Conservation (phyloP, 2,329 filamentous ascomycete species). For the Westerdykella sp. region DNA sequence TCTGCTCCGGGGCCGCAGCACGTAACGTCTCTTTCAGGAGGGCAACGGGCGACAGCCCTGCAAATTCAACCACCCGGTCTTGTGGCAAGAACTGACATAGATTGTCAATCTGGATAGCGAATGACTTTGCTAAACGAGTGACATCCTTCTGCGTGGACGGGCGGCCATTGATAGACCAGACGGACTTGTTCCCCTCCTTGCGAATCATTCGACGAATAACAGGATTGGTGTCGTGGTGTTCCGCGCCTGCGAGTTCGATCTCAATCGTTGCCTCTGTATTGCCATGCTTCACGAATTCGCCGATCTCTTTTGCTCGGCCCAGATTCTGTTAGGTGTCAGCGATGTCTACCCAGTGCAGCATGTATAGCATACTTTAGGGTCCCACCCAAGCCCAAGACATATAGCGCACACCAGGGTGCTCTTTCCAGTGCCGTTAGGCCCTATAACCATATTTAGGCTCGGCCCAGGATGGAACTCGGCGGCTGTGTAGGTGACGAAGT, state of each 20-base stretch:
- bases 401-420: slow-evolving; percentile 96
- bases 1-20: slow-evolving; percentile 75
- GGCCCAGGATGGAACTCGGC: slow-evolving; percentile 89
- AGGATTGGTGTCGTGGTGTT: slow-evolving; percentile 56
- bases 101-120: slow-evolving; percentile 95
- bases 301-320: slow-evolving; percentile 75
- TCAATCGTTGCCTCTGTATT: slow-evolving; percentile 72
- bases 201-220: slow-evolving; percentile 71
- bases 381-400: slow-evolving; percentile 83
- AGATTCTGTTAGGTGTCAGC: slow-evolving; percentile 51
- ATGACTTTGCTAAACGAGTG: slow-evolving; percentile 58
- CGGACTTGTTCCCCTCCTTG: slow-evolving; percentile 71
- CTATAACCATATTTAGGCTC: slow-evolving; percentile 96
- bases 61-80: slow-evolving; percentile 92
- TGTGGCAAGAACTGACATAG: slow-evolving; percentile 95
- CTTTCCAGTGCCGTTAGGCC: slow-evolving; percentile 97
- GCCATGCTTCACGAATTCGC: slow-evolving; percentile 92
- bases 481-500: slow-evolving; percentile 92
- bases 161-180: slow-evolving; percentile 71
- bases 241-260: slow-evolving; percentile 71
- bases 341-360: background rate
- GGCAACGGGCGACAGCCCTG: slow-evolving; percentile 72
- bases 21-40: slow-evolving; percentile 80
- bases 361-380: slow-evolving; percentile 49
- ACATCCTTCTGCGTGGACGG: slow-evolving; percentile 57